A percentile compares a stretch with the other conserved stretches of the same genome.
phyloP scores from a whole-genome alignment of 2,329 filamentous ascomycete genomes.

The Microsporum canis region DNA sequence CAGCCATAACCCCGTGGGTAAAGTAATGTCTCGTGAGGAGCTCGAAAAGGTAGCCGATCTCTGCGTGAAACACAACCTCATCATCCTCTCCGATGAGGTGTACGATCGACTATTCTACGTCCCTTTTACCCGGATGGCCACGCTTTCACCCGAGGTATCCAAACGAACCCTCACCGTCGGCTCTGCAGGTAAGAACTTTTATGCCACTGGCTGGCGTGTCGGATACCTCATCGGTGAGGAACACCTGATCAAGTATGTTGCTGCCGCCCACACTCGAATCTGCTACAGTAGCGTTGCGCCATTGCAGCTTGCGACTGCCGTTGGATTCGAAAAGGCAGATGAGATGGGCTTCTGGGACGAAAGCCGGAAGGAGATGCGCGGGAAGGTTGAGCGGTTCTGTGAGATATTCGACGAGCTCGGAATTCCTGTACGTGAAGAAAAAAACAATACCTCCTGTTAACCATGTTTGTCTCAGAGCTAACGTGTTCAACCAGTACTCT shows the following conservation, averaged over 20 bases:
- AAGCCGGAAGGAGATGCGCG: slow-evolving; percentile 75
- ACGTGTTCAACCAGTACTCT: slow-evolving; percentile 48
- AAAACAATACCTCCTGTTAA: not conserved
- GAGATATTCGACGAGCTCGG: slow-evolving; percentile 63
- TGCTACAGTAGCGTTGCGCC: slow-evolving; percentile 92
- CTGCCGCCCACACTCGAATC: slow-evolving; percentile 87
- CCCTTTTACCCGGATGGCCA: slow-evolving; percentile 86
- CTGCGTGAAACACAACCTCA: slow-evolving; percentile 83
- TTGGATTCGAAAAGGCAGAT: slow-evolving; percentile 88
- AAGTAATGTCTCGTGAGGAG: slow-evolving; percentile 79
- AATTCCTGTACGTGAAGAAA: slow-evolving; percentile 42
- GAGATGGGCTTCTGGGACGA: slow-evolving; percentile 75
- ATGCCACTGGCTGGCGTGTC: slow-evolving; percentile 93
- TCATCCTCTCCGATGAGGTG: slow-evolving; percentile 85
- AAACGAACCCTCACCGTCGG: slow-evolving; percentile 84
- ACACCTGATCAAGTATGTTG: slow-evolving; percentile 80
- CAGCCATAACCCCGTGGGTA: slow-evolving; percentile 85
- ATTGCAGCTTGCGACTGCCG: slow-evolving; percentile 84
- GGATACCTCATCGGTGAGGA: slow-evolving; percentile 87
- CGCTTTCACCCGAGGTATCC: slow-evolving; percentile 79
- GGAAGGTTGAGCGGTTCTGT: slow-evolving; percentile 79
- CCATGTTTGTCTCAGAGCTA: not conserved
- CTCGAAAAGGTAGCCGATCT: slow-evolving; percentile 74
- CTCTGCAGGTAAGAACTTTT: slow-evolving; percentile 96
- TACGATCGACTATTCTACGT: slow-evolving; percentile 94